Evolutionary conservation across 495 filamentous ascomycete genomes (phyloP), one percentile per base, ranked within the genome.

Genomic region (Penicillium tannophilum): DNA sequence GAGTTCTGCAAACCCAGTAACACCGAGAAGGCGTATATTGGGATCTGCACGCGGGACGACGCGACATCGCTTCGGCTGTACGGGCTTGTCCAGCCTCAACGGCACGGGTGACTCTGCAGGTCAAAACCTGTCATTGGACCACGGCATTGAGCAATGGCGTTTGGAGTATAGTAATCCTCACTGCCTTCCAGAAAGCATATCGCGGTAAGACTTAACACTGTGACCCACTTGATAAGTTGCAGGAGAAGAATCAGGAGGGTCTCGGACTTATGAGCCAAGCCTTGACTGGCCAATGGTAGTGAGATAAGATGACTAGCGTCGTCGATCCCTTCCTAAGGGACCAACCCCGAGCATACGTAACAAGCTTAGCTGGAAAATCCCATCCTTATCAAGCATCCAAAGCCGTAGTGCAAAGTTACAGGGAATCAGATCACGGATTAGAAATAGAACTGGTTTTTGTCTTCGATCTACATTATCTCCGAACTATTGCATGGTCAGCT

Each of bases 41-140:
- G 46, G 46, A 49, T 49, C 46, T 49, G 26, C 46, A 49, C 24
- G 14, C 26, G 46, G 46, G 26, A 47, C 11, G 23, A 49, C 26
- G 14, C 46, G 46, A 49, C 24, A n/a, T n/a, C 46, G 14, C 46
- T 28, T 49, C 46, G 46, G 26, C 46, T 12, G 12, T 28, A 26
- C 46, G 26, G 24, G 26, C 46, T 14, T 41, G 26, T 28, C 46
- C 23, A 49, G 23, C 46, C 45, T 47, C 45, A 47, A 26, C 10
- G 20, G 23, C 19, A 2, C 12, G 45, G 23, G 45, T 28, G 6
- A 49, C 33, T 14, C 16, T 30, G 14, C 9, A 19, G 3, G 19
- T 24, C 33, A 14, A 1, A 24, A 26, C 14, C 19, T 12, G 10
- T 26, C 4, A 47, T 47, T 47, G 44, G 44, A 26, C 9, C 20